Evolutionary conservation across 768 basidiomycete species (phyloP).

Genomic region (Mycena pura): DNA sequence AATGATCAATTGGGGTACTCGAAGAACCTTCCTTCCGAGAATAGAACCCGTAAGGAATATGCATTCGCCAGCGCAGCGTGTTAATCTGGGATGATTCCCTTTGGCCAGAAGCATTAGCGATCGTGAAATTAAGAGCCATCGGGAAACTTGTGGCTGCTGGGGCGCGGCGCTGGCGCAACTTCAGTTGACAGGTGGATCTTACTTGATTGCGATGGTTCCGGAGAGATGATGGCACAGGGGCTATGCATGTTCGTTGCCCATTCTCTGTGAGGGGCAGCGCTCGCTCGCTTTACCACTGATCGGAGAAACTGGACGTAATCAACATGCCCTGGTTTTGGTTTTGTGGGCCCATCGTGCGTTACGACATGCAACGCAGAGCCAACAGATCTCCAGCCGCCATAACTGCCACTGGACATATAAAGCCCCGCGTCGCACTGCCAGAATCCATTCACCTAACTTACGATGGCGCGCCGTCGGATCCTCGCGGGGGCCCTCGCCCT

Average conservation of each 20-base stretch:
- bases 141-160: too few species aligned
- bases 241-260: slow-evolving; percentile 9
- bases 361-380: too few species aligned
- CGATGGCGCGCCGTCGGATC: slow-evolving; percentile 17
- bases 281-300: slow-evolving; percentile 11
- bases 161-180: too few species aligned
- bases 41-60: too few species aligned
- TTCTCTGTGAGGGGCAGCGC: neutral
- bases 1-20: too few species aligned
- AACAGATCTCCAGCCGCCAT: slow-evolving; percentile 18
- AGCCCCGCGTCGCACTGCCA: slow-evolving; percentile 14
- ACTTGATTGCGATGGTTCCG: slow-evolving; percentile 19
- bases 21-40: too few species aligned
- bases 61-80: too few species aligned
- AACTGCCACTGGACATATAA: slow-evolving; percentile 21
- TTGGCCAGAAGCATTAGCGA: too few species aligned
- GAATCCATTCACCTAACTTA: slow-evolving; percentile 8
- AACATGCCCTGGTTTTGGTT: slow-evolving; percentile 17
- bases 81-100: too few species aligned
- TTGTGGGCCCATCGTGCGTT: too few species aligned
- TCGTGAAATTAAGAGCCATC: too few species aligned
- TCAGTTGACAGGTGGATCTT: slow-evolving; percentile 12
- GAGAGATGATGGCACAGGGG: slow-evolving; percentile 22
- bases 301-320: slow-evolving; percentile 24
- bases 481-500: slow-evolving; percentile 19